Base-by-base conservation (phyloP, 805 yeast genomes). In the Ogataea saltuana region DNA sequence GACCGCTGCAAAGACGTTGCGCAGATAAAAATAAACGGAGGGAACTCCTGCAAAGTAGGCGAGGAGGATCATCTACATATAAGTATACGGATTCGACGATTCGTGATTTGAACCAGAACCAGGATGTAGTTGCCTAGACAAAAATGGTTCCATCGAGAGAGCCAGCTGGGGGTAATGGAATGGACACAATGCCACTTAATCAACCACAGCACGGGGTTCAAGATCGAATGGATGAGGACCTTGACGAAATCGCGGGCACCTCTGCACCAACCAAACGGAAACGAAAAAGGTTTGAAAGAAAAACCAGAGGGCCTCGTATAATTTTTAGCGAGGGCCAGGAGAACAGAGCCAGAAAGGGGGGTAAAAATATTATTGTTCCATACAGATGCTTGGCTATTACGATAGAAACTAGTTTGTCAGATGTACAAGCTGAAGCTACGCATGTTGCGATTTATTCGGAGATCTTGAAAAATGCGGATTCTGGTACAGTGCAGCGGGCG, bases 301-400 rank as follows among this genome's bases (percentile, higher is more conserved):
- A 26, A 16, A 20, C 8, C 28, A 22, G 15, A 23, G 38, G 38
- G 13, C 38, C 38, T 9, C 17, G 26, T 11, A 12, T 12, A 16
- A 16, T 23, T 23, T 34, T 34, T 29, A 23, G 22, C 18, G 8
- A 9, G 5, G 5, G 3, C 15, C 28, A 29, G 10, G 23, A 19
- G 12, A 23, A 15, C 23, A 29, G 26, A 2, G 19, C 39, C 22
- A 25, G 11, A 10, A 21, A 40, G 11, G 33, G 30, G 18, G 25
- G 36, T 26, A 39, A 26, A 28, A 37, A 46, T 18, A 33, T 43
- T 6, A n/a, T 46, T n/a, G 33, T 26, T 18, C 50, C 50, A 6
- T 40, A 37, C 26, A 22, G 21, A 10, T 20, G 35, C 21, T 17
- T 35, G 6, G 11, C 21, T 12, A 11, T 40, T 11, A 39, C 31